Evolutionary conservation across 495 filamentous ascomycete genomes (phyloP).

Genomic region (Penicillium pulvis): DNA sequence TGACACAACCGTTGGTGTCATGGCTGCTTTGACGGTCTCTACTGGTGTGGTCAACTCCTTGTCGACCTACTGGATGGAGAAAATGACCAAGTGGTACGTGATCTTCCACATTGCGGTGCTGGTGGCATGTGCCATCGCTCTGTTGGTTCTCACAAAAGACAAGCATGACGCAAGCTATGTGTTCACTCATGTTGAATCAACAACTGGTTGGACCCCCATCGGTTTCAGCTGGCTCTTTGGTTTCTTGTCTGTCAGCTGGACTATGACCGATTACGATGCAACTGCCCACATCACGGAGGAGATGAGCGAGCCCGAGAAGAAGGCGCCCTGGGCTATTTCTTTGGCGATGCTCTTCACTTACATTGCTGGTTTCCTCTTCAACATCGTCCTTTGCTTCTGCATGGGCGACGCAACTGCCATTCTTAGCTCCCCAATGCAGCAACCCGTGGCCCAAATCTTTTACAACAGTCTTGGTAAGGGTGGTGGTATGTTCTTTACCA

Average conservation of each 20-base stretch:
- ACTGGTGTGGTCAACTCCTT: conserved; percentile 61
- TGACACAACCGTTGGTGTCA: conserved; percentile 58
- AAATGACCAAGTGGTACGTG: conserved; percentile 64
- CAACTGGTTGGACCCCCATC: conserved; percentile 62
- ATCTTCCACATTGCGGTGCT: conserved; percentile 65
- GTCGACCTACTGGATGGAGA: conserved; percentile 62
- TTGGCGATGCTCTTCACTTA: conserved; percentile 63
- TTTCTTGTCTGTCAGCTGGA: conserved; percentile 69
- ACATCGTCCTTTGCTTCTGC: conserved; percentile 63
- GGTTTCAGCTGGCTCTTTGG: conserved; percentile 73
- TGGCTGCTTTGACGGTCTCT: conserved; percentile 58
- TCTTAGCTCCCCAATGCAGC: conserved; percentile 47
- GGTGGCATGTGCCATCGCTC: conserved; percentile 57
- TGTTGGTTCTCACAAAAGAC: conserved; percentile 59
- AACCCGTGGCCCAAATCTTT: conserved; percentile 68
- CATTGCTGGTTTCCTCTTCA: conserved; percentile 61
- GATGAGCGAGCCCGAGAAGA: conserved; percentile 57
- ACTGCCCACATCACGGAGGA: conserved; percentile 66
- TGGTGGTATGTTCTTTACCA: conserved; percentile 62
- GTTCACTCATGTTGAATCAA: conserved; percentile 61
- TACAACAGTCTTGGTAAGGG: conserved; percentile 59
- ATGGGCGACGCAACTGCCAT: conserved; percentile 56
- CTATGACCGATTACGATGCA: conserved; percentile 60
- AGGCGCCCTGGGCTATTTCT: conserved; percentile 63
- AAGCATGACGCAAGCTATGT: conserved; percentile 62